phyloP scores from a whole-genome alignment of 1,139 yeast species.

The Geotrichum bryndzae region DNA sequence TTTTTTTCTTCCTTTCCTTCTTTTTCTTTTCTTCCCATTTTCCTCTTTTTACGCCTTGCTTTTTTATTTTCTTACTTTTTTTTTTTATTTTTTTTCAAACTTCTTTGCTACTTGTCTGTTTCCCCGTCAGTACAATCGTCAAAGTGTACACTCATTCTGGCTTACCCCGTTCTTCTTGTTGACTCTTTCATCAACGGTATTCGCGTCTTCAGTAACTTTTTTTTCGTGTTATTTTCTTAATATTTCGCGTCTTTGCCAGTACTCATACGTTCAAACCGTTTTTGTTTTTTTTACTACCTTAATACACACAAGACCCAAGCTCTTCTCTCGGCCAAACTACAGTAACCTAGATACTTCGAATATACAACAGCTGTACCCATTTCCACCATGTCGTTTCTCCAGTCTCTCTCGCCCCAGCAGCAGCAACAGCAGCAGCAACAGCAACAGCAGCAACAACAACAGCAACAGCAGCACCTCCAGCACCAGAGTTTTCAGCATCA shows the following conservation, averaged over 20 bases:
- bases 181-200: not conserved
- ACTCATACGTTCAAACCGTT: not conserved
- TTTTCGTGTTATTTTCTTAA: not conserved
- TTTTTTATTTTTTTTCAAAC: not conserved
- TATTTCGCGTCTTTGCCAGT: not conserved
- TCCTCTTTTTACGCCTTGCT: slow-evolving; percentile 1
- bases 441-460: not conserved
- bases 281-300: not conserved
- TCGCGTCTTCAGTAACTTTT: not conserved
- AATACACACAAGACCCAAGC: not conserved
- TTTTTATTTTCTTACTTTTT: not conserved
- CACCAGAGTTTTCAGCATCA: not conserved
- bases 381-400: not conserved
- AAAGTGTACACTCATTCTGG: not conserved
- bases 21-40: slow-evolving; percentile 4
- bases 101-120: not conserved
- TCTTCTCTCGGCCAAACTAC: not conserved
- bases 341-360: not conserved
- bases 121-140: not conserved
- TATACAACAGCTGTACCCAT: not conserved
- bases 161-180: not conserved
- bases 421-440: not conserved
- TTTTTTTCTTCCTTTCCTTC: not conserved
- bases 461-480: not conserved
- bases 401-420: not conserved